Evolutionary conservation across 345 rosid genomes (phyloP).

Genomic region (Passiflora organensis): DNA sequence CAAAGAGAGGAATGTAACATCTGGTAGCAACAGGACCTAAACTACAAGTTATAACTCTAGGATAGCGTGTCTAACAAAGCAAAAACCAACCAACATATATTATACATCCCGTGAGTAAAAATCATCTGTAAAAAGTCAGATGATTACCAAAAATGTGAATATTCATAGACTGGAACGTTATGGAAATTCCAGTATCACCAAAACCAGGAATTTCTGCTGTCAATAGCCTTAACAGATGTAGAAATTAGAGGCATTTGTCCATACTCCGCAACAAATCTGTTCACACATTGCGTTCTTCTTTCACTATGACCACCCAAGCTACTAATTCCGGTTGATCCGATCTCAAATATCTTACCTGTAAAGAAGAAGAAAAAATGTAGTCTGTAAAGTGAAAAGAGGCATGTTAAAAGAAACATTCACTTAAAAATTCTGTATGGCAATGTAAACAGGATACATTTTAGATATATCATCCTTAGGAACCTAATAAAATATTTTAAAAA

Average conservation of each 20-base stretch:
- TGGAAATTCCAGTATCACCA: constrained; percentile 46
- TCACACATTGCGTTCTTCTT: constrained; percentile 65
- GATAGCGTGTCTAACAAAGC: too few species aligned
- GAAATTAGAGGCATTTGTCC: constrained; percentile 80
- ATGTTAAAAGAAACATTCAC: not conserved
- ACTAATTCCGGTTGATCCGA: constrained; percentile 95
- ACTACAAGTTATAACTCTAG: too few species aligned
- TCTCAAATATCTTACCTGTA: constrained; percentile 85
- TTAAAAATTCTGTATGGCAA: too few species aligned
- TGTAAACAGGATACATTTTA: too few species aligned
- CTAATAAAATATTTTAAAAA: too few species aligned
- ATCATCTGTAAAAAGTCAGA: constrained; percentile 20
- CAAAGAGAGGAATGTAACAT: too few species aligned
- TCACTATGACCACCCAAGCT: constrained; percentile 86
- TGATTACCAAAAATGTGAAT: constrained; percentile 15
- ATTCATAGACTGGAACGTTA: constrained; percentile 1
- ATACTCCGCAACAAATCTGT: constrained; percentile 67
- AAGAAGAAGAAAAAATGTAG: not conserved
- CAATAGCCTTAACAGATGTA: constrained; percentile 68
- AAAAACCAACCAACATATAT: too few species aligned
- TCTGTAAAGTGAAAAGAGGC: not conserved
- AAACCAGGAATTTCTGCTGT: constrained; percentile 68
- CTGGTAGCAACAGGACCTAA: too few species aligned
- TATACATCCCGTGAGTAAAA: not conserved
- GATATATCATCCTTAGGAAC: too few species aligned